Percentiles rank a stretch among this genome's conserved stretches.
These are phyloP conservation scores for Arxiozyma bovina DNA, from an alignment of 1,139 yeast species.

Conservation along the genomic window DNA sequence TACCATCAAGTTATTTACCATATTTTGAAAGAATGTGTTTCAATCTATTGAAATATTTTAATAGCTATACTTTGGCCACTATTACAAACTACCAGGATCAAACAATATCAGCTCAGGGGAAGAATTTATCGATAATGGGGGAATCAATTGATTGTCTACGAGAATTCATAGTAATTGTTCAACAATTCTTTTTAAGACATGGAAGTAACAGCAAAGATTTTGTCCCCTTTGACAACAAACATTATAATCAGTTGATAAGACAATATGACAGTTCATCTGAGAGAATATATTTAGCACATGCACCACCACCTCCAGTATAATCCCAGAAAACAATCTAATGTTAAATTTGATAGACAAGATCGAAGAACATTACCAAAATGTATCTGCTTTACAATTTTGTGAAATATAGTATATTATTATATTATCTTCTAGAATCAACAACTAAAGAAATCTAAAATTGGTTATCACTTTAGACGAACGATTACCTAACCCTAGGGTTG, in stretches of 20 bases:
- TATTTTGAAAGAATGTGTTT: conserved; percentile 27
- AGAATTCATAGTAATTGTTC: conserved; percentile 29
- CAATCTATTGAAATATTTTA: conserved; percentile 30
- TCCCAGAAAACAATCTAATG: too few species aligned
- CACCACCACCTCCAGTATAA: conserved; percentile 26
- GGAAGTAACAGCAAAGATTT: neutral
- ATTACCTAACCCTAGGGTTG: neutral
- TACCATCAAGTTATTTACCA: conserved; percentile 26
- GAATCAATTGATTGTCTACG: conserved; percentile 35
- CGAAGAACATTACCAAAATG: neutral
- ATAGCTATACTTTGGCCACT: conserved; percentile 25
- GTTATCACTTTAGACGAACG: neutral
- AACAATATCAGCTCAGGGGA: conserved; percentile 24
- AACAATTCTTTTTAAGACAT: conserved; percentile 24
- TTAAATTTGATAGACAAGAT: neutral
- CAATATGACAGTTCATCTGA: conserved; percentile 24
- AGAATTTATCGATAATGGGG: conserved; percentile 35
- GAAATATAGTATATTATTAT: too few species aligned
- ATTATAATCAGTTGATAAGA: conserved; percentile 19
- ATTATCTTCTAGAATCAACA: too few species aligned
- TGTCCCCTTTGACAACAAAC: conserved; percentile 8
- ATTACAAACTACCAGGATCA: conserved; percentile 20
- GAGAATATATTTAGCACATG: conserved; percentile 26
- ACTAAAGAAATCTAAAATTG: too few species aligned
- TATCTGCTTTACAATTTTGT: neutral